Conservation (phyloP, 2,329 filamentous ascomycete genomes). For the Aspergillus sp. region DNA sequence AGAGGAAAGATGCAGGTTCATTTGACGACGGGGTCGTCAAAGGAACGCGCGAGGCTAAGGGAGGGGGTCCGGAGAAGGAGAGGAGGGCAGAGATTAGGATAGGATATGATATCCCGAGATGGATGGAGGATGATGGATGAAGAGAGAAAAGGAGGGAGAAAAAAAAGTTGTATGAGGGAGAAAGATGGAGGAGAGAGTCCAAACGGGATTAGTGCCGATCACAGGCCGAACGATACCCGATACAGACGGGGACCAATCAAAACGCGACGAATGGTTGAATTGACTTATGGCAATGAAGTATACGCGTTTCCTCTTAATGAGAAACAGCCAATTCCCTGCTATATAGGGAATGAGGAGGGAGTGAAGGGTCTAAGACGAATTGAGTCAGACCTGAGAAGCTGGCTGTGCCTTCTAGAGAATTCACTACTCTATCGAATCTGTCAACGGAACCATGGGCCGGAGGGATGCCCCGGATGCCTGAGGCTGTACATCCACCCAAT, state of each 20-base stretch:
- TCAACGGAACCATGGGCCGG: slow-evolving; percentile 4
- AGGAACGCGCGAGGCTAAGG: slow-evolving; percentile 67
- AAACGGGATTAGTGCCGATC: slow-evolving; percentile 19
- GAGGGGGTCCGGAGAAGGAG: slow-evolving; percentile 1
- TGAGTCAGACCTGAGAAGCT: neutral
- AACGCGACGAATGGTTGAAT: too few species aligned
- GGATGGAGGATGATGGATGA: slow-evolving; percentile 1
- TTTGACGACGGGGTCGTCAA: slow-evolving; percentile 94
- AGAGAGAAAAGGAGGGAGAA: slow-evolving; percentile 1
- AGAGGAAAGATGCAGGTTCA: slow-evolving; percentile 85
- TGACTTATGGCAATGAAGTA: neutral
- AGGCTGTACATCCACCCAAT: slow-evolving; percentile 9
- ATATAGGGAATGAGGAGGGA: too few species aligned
- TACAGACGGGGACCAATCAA: slow-evolving; percentile 1
- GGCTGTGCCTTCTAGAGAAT: neutral
- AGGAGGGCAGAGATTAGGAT: neutral
- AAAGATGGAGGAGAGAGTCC: slow-evolving; percentile 8
- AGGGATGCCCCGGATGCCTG: slow-evolving; percentile 3
- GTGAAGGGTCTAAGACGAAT: too few species aligned
- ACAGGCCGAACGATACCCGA: slow-evolving; percentile 6
- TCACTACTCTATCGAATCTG: neutral
- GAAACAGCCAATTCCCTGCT: neutral
- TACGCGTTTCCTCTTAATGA: neutral
- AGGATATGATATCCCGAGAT: neutral
- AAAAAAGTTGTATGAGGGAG: neutral